Evolutionary conservation across 306 rosid genomes (phyloP), one percentile per base, ranked within the genome.

Genomic region (Prunus persica): DNA sequence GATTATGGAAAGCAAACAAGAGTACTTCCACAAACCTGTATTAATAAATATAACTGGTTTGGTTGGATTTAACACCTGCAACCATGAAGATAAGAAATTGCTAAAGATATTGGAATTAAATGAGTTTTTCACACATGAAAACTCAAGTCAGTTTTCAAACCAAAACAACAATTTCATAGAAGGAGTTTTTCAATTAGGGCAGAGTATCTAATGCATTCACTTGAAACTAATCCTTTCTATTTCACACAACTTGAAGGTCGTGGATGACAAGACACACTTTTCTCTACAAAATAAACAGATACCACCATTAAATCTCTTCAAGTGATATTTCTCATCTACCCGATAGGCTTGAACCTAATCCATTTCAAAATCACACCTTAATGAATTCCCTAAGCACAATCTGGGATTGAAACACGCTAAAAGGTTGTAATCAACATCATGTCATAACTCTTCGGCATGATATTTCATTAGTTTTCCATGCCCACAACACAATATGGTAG

Each of bases 21-120:
- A 58, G 58, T 46, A 65, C 41, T 28, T 76, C 55, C 49, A 70
- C 84, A 32, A 76, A 92, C 98, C 98, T 77, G 97, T 95, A 81
- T 93, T 84, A 73, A 92, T 86, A 86, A 95, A 95, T 85, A 95
- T 81, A 76, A 92, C 98, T 25, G 97, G 91, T 78, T 87, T 88
- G 84, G 75, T 49, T 67, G 96, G 97, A 83, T 87, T 82, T 79
- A 95, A 72, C 83, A 87, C 90, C 97, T 95, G 96, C 83, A 89
- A 52, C 32, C 68, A 73, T 38, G 77, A 77, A 46, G 12, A 50
- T 55, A 46, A 49, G 65, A 30, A 65, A 28, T 3, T 46, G 50
- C 24, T 20, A 54, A 52, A 25, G 25, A 27, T 28, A 18, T 58
- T 8, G n/a, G 47, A 54, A 73, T 73, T 10, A 58, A n/a, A 63